Evolutionary conservation across 345 rosid genomes (phyloP).

Genomic region (Bretschneidera sinensis): DNA sequence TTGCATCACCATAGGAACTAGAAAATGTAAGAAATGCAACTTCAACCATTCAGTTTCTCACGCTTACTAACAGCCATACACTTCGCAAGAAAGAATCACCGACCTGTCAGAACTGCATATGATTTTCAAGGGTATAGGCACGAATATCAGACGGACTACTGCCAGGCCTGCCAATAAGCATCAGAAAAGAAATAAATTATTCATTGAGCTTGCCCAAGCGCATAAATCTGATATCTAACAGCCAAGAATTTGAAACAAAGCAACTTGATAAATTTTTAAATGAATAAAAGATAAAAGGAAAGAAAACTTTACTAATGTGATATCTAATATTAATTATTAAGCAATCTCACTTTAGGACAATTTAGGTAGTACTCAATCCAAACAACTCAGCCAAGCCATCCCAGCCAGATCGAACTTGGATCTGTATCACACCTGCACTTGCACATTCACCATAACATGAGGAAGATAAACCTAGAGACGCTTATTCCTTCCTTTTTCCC

Average conservation of each 20-base stretch:
- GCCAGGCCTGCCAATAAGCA: constrained; percentile 62
- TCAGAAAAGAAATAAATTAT: constrained; percentile 8
- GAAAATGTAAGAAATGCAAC: no score
- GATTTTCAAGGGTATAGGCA: constrained; percentile 72
- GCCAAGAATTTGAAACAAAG: background rate
- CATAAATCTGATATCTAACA: background rate
- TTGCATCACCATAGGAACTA: no score
- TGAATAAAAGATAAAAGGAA: background rate
- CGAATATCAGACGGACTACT: constrained; percentile 84
- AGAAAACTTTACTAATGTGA: background rate
- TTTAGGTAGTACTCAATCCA: background rate
- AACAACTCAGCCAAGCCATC: background rate
- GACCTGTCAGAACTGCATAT: constrained; percentile 52
- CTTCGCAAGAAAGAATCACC: constrained; percentile 7
- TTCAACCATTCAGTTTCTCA: no score
- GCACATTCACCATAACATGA: no score
- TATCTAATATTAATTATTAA: no score
- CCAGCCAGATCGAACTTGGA: background rate
- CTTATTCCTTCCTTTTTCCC: no score
- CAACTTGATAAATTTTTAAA: background rate
- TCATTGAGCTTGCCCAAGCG: background rate
- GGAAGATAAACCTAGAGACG: no score
- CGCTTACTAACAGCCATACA: background rate
- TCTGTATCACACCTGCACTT: background rate
- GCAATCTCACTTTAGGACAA: no score